Evolutionary conservation across 148 eudicot species (phyloP).

Genomic region (Rhododendron molle): DNA sequence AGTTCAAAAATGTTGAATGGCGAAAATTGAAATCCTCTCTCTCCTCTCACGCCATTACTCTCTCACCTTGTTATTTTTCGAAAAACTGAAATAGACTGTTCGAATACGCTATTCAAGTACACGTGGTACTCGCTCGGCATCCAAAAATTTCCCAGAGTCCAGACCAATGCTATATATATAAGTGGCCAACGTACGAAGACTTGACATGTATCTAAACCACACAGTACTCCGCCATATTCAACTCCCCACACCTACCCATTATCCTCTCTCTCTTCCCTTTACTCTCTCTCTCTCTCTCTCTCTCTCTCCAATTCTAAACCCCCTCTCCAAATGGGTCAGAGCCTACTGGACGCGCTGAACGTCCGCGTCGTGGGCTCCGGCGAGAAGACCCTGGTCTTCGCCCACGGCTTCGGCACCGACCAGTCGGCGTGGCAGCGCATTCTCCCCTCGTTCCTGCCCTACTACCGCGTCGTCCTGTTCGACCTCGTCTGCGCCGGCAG

Average conservation of each 20-base stretch:
- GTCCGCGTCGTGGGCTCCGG: conserved; percentile 74
- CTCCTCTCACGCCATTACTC: no score
- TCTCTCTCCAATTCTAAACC: background rate
- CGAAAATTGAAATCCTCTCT: no score
- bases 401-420: conserved; percentile 92
- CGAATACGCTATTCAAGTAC: no score
- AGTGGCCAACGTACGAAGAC: background rate
- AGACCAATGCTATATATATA: background rate
- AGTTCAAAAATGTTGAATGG: no score
- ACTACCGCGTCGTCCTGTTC: conserved; percentile 59
- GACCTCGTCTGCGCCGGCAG: conserved; percentile 95
- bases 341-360: conserved; percentile 54
- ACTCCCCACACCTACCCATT: background rate
- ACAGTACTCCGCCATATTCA: background rate
- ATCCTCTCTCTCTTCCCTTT: background rate
- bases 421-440: conserved; percentile 94
- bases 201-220: background rate
- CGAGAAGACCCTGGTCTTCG: conserved; percentile 49
- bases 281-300: background rate
- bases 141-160: background rate
- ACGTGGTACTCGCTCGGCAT: no score
- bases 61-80: no score
- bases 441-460: conserved; percentile 51
- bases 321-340: conserved; percentile 44
- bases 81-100: no score